phyloP scores from a whole-genome alignment of 192 early-diverging fungal genomes.

The Gaertneriomyces sp. region DNA sequence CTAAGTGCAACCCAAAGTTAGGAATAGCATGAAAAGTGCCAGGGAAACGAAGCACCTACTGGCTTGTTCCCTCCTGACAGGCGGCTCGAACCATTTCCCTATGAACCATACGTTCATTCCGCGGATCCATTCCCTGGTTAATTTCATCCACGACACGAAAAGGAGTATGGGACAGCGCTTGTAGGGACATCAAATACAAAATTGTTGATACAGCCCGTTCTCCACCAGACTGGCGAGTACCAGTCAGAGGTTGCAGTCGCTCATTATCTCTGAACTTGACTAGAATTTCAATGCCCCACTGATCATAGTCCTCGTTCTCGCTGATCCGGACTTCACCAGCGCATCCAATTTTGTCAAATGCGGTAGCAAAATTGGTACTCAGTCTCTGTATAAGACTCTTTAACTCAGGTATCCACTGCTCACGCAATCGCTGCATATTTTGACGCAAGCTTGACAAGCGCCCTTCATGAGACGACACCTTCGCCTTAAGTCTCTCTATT shows the following conservation, averaged over 20 bases:
- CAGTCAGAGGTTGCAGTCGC: constrained; percentile 76
- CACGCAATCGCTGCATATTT: constrained; percentile 25
- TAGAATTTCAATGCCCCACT: constrained; percentile 92
- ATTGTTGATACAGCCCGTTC: constrained; percentile 96
- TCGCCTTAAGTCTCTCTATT: constrained; percentile 43
- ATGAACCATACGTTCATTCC: constrained; percentile 96
- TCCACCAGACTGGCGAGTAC: constrained; percentile 90
- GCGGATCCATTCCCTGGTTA: constrained; percentile 99
- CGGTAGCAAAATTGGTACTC: constrained; percentile 61
- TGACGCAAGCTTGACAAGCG: neutral
- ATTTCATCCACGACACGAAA: constrained; percentile 99
- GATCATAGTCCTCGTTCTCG: constrained; percentile 73
- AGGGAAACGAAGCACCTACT: constrained; percentile 47
- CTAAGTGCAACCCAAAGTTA: constrained; percentile 31
- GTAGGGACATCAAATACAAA: constrained; percentile 91
- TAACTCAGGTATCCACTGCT: constrained; percentile 69
- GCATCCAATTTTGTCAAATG: constrained; percentile 77
- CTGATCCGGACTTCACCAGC: constrained; percentile 68
- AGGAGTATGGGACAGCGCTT: constrained; percentile 78
- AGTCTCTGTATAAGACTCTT: constrained; percentile 58
- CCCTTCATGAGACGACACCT: constrained; percentile 40
- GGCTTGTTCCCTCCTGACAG: constrained; percentile 63
- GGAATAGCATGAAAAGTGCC: neutral
- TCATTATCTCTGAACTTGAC: constrained; percentile 91
- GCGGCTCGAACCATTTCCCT: constrained; percentile 81